Percentiles rank a stretch among this genome's conserved stretches.
phyloP scores from a whole-genome alignment of 164 flowering plant species.

The Chimonanthus salicifolius region DNA sequence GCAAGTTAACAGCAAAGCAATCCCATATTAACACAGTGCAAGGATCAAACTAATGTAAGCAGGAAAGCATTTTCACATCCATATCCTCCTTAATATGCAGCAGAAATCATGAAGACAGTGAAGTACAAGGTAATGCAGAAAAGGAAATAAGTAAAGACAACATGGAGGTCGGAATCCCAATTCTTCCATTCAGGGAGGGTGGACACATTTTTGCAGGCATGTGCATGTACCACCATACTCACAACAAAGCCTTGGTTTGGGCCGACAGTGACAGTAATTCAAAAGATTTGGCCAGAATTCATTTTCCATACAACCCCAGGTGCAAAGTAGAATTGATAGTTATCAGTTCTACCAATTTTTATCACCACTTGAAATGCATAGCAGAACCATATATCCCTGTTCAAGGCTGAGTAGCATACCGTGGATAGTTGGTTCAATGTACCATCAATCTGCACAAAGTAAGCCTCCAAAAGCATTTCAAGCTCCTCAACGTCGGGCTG shows the following conservation, averaged over 20 bases:
- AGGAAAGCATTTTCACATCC: background rate
- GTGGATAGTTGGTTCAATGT: conserved; percentile 81
- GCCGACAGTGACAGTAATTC: no score
- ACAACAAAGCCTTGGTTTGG: no score
- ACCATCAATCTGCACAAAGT: conserved; percentile 95
- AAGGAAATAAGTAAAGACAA: background rate
- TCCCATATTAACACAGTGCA: no score
- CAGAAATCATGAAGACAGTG: background rate
- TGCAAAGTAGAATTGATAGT: background rate
- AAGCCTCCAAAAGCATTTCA: conserved; percentile 96
- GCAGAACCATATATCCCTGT: background rate
- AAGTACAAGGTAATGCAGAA: background rate
- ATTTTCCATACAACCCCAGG: background rate
- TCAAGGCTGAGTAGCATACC: conserved; percentile 31
- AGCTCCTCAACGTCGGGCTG: conserved; percentile 89
- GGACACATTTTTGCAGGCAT: no score
- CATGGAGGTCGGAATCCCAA: no score
- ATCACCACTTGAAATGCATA: background rate
- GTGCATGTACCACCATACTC: no score
- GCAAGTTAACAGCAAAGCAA: background rate
- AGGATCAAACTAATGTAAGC: background rate
- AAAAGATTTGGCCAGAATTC: background rate
- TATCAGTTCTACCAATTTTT: no score
- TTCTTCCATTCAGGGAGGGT: no score
- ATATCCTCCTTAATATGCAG: background rate